These are phyloP conservation scores for Fusarium incarnatum DNA, from an alignment of 2,329 filamentous ascomycete genomes.

Conservation along the genomic window DNA sequence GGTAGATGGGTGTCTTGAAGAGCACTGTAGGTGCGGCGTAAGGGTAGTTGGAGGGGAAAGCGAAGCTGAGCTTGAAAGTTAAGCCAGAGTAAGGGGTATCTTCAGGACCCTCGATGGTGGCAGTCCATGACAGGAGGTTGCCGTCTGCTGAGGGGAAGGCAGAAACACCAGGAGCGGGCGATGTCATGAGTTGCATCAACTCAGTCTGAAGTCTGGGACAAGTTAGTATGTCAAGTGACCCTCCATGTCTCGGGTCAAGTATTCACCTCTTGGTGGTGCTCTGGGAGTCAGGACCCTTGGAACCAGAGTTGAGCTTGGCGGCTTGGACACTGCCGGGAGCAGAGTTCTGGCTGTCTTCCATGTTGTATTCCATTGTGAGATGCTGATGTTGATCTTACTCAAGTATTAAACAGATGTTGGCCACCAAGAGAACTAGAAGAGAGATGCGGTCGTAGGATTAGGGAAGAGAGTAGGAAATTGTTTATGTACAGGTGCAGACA, in stretches of 20 bases:
- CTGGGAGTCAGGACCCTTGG: slow-evolving; percentile 73
- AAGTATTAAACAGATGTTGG: slow-evolving; percentile 11
- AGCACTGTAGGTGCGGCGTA: slow-evolving; percentile 91
- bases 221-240: slow-evolving; percentile 16
- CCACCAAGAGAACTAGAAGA: slow-evolving; percentile 20
- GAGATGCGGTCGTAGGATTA: slow-evolving; percentile 7
- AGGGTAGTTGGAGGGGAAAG: slow-evolving; percentile 92
- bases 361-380: slow-evolving; percentile 57
- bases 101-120: slow-evolving; percentile 90
- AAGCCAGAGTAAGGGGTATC: slow-evolving; percentile 92
- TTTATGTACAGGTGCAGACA: slow-evolving; percentile 31
- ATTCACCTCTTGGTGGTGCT: slow-evolving; percentile 82
- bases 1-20: slow-evolving; percentile 99
- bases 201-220: slow-evolving; percentile 86
- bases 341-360: slow-evolving; percentile 73
- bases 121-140: slow-evolving; percentile 92
- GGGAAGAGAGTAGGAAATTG: slow-evolving; percentile 12
- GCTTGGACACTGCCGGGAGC: slow-evolving; percentile 71
- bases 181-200: slow-evolving; percentile 98
- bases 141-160: slow-evolving; percentile 93
- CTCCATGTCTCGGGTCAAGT: slow-evolving; percentile 1
- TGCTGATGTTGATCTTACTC: slow-evolving; percentile 16
- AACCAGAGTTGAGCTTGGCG: slow-evolving; percentile 68
- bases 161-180: slow-evolving; percentile 90
- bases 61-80: slow-evolving; percentile 90